These are phyloP conservation scores for Scheffersomyces stipitis DNA, from an alignment of 805 yeast species.

Conservation along the genomic window DNA sequence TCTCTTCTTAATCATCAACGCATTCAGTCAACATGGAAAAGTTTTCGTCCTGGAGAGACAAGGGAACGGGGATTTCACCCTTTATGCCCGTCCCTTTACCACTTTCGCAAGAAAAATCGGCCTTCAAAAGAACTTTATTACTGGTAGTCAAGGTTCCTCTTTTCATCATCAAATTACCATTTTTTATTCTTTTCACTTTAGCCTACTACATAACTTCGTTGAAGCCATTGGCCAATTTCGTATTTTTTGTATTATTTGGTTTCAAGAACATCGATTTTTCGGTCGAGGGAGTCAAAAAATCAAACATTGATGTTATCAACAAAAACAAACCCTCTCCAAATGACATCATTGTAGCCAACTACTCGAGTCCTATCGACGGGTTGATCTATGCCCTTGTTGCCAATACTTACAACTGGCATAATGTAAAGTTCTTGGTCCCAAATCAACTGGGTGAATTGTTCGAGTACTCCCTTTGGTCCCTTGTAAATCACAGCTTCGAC, in stretches of 20 bases:
- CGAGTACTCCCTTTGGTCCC: constrained; percentile 22
- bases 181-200: constrained; percentile 19
- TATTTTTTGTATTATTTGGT: constrained; percentile 29
- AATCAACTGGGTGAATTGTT: constrained; percentile 30
- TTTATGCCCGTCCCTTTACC: constrained; percentile 59
- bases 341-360: constrained; percentile 57
- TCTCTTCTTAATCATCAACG: no score
- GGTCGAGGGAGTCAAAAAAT: constrained; percentile 52
- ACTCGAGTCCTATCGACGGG: constrained; percentile 59
- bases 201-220: constrained; percentile 16
- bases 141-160: constrained; percentile 10
- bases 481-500: constrained; percentile 25
- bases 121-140: constrained; percentile 3
- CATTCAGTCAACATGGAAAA: no score
- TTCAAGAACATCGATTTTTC: constrained; percentile 36
- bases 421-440: constrained; percentile 40
- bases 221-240: constrained; percentile 16
- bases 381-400: constrained; percentile 20
- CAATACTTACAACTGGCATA: constrained; percentile 24
- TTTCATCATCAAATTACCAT: constrained; percentile 30
- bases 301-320: constrained; percentile 32
- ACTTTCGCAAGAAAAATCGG: constrained; percentile 4
- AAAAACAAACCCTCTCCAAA: constrained; percentile 38
- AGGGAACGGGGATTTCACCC: constrained; percentile 92
- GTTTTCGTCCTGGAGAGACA: constrained; percentile 82